Percentiles rank a stretch among this genome's conserved stretches.
phyloP scores from a whole-genome alignment of 306 rosid species.

The Neltuma alba region DNA sequence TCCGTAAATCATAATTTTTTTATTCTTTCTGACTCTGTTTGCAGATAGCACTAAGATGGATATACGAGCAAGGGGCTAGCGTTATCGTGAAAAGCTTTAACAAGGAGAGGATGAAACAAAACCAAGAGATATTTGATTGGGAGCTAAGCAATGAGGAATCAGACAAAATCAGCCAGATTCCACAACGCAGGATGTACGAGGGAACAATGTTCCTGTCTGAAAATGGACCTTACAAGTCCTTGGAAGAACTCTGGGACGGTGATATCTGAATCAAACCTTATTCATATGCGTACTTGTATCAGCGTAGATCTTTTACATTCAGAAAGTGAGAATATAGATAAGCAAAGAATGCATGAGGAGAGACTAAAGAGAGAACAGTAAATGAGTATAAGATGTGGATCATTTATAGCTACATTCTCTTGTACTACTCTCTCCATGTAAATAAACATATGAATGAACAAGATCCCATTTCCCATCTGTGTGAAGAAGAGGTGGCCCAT shows the following conservation, averaged over 20 bases:
- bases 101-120: slow-evolving; percentile 44
- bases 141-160: slow-evolving; percentile 2
- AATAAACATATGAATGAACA: too few species aligned
- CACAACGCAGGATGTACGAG: slow-evolving; percentile 18
- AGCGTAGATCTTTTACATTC: background rate
- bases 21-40: background rate
- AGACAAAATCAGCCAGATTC: slow-evolving; percentile 32
- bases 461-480: too few species aligned
- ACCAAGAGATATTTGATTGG: slow-evolving; percentile 39
- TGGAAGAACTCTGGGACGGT: slow-evolving; percentile 40
- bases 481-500: background rate
- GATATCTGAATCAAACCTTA: background rate
- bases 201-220: slow-evolving; percentile 17
- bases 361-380: background rate
- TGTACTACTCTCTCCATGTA: background rate
- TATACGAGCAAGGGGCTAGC: slow-evolving; percentile 33
- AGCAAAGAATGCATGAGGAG: background rate
- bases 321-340: background rate
- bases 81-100: slow-evolving; percentile 34
- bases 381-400: background rate
- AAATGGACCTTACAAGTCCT: slow-evolving; percentile 37
- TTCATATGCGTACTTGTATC: background rate
- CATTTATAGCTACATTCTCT: background rate
- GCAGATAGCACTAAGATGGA: slow-evolving; percentile 42
- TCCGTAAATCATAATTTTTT: background rate